phyloP scores from a whole-genome alignment of 805 yeast genomes.

The Metahyphopichia silvanorum region DNA sequence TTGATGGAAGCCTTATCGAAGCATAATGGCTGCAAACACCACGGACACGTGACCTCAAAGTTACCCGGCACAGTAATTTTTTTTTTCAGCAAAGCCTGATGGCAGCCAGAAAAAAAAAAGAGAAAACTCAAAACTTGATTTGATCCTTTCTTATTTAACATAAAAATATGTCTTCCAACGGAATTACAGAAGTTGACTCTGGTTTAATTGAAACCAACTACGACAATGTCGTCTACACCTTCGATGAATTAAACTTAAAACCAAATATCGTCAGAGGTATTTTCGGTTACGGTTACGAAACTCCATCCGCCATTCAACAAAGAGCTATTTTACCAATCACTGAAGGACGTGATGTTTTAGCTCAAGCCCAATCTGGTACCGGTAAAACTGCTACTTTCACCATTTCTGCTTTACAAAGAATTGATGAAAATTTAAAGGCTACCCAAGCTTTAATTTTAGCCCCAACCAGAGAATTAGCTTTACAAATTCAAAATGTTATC shows the following conservation, averaged over 20 bases:
- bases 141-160: neutral
- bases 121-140: neutral
- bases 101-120: slow-evolving; percentile 2
- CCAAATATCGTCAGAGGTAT: slow-evolving; percentile 74
- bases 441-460: slow-evolving; percentile 94
- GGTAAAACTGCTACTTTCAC: slow-evolving; percentile 89
- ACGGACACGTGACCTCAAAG: slow-evolving; percentile 1
- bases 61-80: slow-evolving; percentile 13
- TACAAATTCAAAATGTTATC: slow-evolving; percentile 93
- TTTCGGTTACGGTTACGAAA: slow-evolving; percentile 77
- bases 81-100: slow-evolving; percentile 2
- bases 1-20: neutral
- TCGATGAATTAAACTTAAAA: slow-evolving; percentile 74
- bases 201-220: slow-evolving; percentile 89
- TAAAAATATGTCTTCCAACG: slow-evolving; percentile 54
- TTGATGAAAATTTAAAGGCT: slow-evolving; percentile 67
- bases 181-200: slow-evolving; percentile 76
- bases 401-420: slow-evolving; percentile 68
- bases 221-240: slow-evolving; percentile 76
- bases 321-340: slow-evolving; percentile 79
- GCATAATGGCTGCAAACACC: too few species aligned
- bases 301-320: slow-evolving; percentile 79
- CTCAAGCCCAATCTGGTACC: slow-evolving; percentile 89
- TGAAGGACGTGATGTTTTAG: slow-evolving; percentile 67
- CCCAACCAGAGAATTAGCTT: slow-evolving; percentile 96